Percentiles rank a stretch among this genome's conserved stretches.
These are phyloP conservation scores for Schoenoplectus triqueter DNA, from an alignment of 202 grass and related monocot genomes.

Conservation along the genomic window DNA sequence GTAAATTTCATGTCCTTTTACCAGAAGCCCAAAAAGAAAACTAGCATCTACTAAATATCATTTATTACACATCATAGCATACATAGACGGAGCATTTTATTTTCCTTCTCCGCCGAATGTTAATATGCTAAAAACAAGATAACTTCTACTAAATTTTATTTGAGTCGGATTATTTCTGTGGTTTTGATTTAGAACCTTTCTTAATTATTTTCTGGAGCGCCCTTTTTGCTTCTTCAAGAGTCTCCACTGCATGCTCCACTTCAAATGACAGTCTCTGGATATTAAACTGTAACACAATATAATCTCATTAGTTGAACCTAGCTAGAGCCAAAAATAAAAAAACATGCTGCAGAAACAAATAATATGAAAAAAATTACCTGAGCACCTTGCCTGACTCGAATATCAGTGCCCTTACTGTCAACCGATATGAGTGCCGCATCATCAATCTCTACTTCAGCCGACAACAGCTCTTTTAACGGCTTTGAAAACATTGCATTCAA, in stretches of 20 bases:
- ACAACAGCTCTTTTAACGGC: slow-evolving; percentile 73
- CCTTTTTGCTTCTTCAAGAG: slow-evolving; percentile 66
- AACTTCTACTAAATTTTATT: neutral
- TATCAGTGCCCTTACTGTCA: slow-evolving; percentile 80
- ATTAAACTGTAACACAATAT: slow-evolving; percentile 53
- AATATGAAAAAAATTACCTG: slow-evolving; percentile 49
- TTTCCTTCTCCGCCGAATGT: neutral
- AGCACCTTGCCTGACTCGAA: slow-evolving; percentile 80
- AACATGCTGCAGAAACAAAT: neutral
- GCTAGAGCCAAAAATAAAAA: neutral
- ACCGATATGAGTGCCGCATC: slow-evolving; percentile 90
- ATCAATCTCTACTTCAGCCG: slow-evolving; percentile 68
- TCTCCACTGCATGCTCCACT: slow-evolving; percentile 54
- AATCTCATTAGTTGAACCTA: neutral
- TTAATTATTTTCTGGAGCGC: slow-evolving; percentile 63
- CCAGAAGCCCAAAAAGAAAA: neutral
- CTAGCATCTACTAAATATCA: neutral
- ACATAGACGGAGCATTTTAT: neutral
- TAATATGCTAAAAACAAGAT: neutral
- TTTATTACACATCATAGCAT: slow-evolving; percentile 6
- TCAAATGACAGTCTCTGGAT: slow-evolving; percentile 71
- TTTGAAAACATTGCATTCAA: slow-evolving; percentile 76
- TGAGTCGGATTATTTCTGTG: slow-evolving; percentile 9
- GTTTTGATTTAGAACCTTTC: slow-evolving; percentile 42
- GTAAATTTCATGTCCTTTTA: slow-evolving; percentile 7